These are phyloP conservation scores for Monoraphidium neglectum DNA, from an alignment of 139 green algal species.

Conservation along the genomic window DNA sequence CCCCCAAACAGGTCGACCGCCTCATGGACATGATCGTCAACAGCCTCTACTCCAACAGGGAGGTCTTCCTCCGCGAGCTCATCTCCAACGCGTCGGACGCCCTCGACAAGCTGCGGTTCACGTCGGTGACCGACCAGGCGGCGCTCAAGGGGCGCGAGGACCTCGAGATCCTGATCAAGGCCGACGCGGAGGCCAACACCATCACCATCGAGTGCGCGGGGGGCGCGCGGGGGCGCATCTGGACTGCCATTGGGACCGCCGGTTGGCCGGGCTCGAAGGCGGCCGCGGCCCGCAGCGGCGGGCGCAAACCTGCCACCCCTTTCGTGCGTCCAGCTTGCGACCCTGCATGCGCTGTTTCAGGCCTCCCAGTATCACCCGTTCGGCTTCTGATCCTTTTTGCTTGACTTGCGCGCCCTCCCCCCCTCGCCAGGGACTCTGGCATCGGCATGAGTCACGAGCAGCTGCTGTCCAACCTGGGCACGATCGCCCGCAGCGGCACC, in stretches of 20 bases:
- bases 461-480: slow-evolving; percentile 92
- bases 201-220: slow-evolving; percentile 89
- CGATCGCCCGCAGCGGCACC: slow-evolving; percentile 95
- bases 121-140: slow-evolving; percentile 60
- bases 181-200: slow-evolving; percentile 80
- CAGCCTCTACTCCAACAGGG: slow-evolving; percentile 94
- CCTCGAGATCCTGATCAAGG: slow-evolving; percentile 91
- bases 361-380: neutral
- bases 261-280: too few relatives aligned
- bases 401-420: neutral
- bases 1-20: slow-evolving; percentile 94
- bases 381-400: neutral
- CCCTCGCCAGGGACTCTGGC: slow-evolving; percentile 75
- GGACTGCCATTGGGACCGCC: too few relatives aligned
- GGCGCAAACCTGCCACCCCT: too few relatives aligned
- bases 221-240: too few relatives aligned
- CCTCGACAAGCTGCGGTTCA: slow-evolving; percentile 95
- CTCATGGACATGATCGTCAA: slow-evolving; percentile 99
- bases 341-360: too few relatives aligned
- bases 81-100: slow-evolving; percentile 95
- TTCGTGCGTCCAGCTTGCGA: too few relatives aligned
- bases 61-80: slow-evolving; percentile 93
- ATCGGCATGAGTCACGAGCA: slow-evolving; percentile 96
- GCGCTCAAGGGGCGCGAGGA: slow-evolving; percentile 64
- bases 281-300: too few relatives aligned